phyloP scores from a whole-genome alignment of 2,329 filamentous ascomycete species.

The Metarhizium brunneum region DNA sequence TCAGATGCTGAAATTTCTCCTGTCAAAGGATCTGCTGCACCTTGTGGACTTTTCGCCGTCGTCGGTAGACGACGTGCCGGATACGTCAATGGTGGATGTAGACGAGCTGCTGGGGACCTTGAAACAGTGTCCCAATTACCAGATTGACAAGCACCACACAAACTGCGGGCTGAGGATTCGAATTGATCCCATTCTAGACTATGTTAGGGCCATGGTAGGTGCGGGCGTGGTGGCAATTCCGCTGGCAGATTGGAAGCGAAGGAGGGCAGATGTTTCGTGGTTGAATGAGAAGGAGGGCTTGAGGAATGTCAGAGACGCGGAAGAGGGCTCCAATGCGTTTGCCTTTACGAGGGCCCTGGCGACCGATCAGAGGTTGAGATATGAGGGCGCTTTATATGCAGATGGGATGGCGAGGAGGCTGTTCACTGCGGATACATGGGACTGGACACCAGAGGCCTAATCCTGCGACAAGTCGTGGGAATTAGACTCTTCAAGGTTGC shows the following conservation, averaged over 20 bases:
- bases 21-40: slow-evolving; percentile 49
- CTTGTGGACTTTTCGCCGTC: slow-evolving; percentile 46
- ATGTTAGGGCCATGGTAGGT: slow-evolving; percentile 48
- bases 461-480: neutral
- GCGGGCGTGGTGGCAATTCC: slow-evolving; percentile 34
- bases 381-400: slow-evolving; percentile 38
- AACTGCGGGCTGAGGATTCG: slow-evolving; percentile 63
- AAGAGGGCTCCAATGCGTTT: slow-evolving; percentile 22
- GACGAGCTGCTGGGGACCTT: slow-evolving; percentile 50
- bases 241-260: slow-evolving; percentile 36
- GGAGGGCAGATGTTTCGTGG: slow-evolving; percentile 33
- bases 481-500: neutral
- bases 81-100: slow-evolving; percentile 50
- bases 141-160: slow-evolving; percentile 63
- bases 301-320: neutral
- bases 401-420: slow-evolving; percentile 42
- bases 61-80: slow-evolving; percentile 34
- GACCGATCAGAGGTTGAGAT: slow-evolving; percentile 39
- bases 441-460: slow-evolving; percentile 46
- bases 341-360: slow-evolving; percentile 41
- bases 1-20: slow-evolving; percentile 66
- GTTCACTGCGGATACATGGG: slow-evolving; percentile 48
- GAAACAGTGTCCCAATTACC: slow-evolving; percentile 60
- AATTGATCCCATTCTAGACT: slow-evolving; percentile 56
- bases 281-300: slow-evolving; percentile 2